phyloP scores from a whole-genome alignment of 306 rosid genomes.

The Quercus aquifolioides region DNA sequence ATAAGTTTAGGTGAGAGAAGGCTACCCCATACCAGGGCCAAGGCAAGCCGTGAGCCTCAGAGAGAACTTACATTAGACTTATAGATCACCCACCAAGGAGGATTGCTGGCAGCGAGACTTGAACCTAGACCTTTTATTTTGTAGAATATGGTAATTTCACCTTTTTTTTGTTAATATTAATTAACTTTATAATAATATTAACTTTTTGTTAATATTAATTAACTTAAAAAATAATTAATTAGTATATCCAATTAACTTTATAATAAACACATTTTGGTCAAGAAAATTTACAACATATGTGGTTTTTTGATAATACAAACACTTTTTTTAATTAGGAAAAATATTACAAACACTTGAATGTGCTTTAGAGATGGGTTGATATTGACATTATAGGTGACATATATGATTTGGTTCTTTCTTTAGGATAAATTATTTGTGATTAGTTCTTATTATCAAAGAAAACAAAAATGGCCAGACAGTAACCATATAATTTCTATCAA shows the following conservation, averaged over 20 bases:
- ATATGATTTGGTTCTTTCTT: background rate
- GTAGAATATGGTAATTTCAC: no score
- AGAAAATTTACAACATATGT: background rate
- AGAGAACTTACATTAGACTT: no score
- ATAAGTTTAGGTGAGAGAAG: no score
- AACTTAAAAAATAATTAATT: background rate
- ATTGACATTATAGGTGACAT: background rate
- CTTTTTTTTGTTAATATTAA: no score
- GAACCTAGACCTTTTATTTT: no score
- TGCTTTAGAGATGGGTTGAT: background rate
- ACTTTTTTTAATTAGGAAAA: no score
- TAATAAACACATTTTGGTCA: background rate
- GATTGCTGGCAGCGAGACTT: no score
- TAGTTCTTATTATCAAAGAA: background rate
- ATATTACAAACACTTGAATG: background rate
- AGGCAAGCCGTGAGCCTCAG: fast-evolving
- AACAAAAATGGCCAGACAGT: background rate
- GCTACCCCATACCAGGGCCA: no score
- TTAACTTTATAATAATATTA: no score
- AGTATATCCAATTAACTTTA: background rate
- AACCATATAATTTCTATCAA: background rate
- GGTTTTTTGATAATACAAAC: no score
- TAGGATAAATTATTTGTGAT: background rate
- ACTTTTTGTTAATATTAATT: no score
- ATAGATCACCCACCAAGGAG: no score